Evolutionary conservation across 768 basidiomycete species (phyloP).

Genomic region (Xerocomellus dryophilus): DNA sequence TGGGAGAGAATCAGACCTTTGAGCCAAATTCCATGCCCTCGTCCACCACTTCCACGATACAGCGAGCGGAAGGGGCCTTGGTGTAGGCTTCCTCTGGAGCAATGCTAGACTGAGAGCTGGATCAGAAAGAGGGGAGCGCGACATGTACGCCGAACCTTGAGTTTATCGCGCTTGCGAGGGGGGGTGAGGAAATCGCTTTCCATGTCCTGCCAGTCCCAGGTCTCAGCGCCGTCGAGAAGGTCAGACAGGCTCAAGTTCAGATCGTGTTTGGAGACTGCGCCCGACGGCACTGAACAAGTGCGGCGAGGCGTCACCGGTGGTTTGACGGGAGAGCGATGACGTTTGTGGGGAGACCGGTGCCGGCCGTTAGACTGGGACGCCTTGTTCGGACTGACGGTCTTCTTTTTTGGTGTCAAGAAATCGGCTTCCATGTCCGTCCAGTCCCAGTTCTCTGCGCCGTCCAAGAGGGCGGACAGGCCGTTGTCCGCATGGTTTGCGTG

Average conservation of each 20-base stretch:
- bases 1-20: conserved; percentile 16
- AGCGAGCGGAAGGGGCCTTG: conserved; percentile 49
- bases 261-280: conserved; percentile 1
- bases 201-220: conserved; percentile 68
- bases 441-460: conserved; percentile 70
- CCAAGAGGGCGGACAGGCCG: conserved; percentile 50
- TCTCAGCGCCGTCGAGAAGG: conserved; percentile 61
- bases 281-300: conserved; percentile 8
- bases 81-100: conserved; percentile 18
- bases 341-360: conserved; percentile 14
- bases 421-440: conserved; percentile 57
- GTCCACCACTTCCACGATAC: conserved; percentile 50
- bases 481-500: conserved; percentile 6
- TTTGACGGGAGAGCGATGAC: conserved; percentile 20
- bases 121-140: conserved; percentile 2
- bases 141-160: conserved; percentile 17
- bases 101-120: conserved; percentile 7
- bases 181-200: conserved; percentile 48
- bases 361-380: conserved; percentile 8
- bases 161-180: conserved; percentile 31
- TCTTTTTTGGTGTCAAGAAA: conserved; percentile 50
- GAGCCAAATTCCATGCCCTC: conserved; percentile 22
- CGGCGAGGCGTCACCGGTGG: conserved; percentile 8
- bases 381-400: conserved; percentile 29
- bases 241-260: conserved; percentile 43